phyloP scores from a whole-genome alignment of 495 filamentous ascomycete species.

The Podospora tetraspora region DNA sequence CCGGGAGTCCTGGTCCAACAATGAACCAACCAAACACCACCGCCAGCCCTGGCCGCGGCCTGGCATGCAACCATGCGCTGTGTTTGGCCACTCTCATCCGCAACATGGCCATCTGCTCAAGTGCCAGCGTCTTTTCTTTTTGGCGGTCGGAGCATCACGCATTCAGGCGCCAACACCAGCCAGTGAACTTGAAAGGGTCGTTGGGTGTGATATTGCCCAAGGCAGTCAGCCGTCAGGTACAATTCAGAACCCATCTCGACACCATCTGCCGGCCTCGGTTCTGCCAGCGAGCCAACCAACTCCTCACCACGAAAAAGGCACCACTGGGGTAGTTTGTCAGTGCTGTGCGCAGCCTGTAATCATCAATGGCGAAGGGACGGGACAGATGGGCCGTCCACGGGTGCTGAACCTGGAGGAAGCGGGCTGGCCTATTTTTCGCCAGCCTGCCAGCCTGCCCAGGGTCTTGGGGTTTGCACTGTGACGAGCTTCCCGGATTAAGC shows the following conservation, averaged over 20 bases:
- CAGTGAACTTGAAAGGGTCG: neutral
- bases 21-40: neutral
- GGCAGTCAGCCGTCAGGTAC: neutral
- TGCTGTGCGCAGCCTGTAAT: too few species aligned
- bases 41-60: neutral
- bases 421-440: neutral
- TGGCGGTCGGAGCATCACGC: conserved; percentile 11
- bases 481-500: neutral
- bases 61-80: conserved; percentile 3
- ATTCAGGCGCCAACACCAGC: conserved; percentile 16
- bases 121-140: conserved; percentile 4
- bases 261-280: neutral
- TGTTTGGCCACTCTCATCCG: conserved; percentile 6
- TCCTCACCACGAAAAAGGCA: too few species aligned
- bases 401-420: neutral
- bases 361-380: neutral
- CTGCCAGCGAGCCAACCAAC: too few species aligned
- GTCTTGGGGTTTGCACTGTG: neutral
- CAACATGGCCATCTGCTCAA: conserved; percentile 5
- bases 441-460: neutral
- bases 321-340: too few species aligned
- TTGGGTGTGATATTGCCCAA: conserved; percentile 9
- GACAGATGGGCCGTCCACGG: neutral
- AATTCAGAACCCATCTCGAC: neutral
- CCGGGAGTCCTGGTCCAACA: neutral